phyloP scores from a whole-genome alignment of 257 asterid species.

The Knoxia roxburghii region DNA sequence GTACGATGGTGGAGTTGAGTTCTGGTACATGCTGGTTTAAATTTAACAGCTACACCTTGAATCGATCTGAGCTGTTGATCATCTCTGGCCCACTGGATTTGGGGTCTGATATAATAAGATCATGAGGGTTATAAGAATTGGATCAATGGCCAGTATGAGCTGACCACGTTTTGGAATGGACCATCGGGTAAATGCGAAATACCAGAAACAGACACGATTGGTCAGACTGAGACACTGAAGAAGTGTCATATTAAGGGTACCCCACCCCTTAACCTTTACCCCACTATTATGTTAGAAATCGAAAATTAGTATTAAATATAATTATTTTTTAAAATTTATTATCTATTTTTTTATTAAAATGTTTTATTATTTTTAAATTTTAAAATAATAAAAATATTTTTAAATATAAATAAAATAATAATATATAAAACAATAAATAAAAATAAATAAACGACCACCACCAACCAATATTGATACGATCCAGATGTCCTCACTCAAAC shows the following conservation, averaged over 20 bases:
- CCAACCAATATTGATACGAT: too few relatives aligned
- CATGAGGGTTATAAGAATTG: background rate
- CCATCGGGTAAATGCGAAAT: background rate
- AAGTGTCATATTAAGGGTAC: constrained; percentile 7
- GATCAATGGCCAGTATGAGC: constrained; percentile 6
- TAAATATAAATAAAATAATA: too few relatives aligned
- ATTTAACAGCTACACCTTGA: background rate
- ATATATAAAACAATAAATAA: too few relatives aligned
- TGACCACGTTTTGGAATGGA: background rate
- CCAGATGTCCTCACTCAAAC: too few relatives aligned
- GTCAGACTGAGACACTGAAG: constrained; percentile 24
- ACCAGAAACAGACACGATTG: constrained; percentile 15
- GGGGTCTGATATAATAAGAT: background rate
- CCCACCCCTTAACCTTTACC: constrained; percentile 10
- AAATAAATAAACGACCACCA: too few relatives aligned
- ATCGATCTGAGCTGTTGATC: background rate
- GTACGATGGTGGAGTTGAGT: background rate
- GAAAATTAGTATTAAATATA: too few relatives aligned
- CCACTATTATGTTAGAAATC: background rate
- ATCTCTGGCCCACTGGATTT: background rate
- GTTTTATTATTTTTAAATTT: too few relatives aligned
- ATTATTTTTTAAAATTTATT: too few relatives aligned
- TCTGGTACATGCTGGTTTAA: background rate
- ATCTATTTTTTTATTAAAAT: too few relatives aligned
- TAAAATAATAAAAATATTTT: too few relatives aligned